These are phyloP conservation scores for Syzygium aqueum DNA, from an alignment of 345 rosid species.

Conservation along the genomic window DNA sequence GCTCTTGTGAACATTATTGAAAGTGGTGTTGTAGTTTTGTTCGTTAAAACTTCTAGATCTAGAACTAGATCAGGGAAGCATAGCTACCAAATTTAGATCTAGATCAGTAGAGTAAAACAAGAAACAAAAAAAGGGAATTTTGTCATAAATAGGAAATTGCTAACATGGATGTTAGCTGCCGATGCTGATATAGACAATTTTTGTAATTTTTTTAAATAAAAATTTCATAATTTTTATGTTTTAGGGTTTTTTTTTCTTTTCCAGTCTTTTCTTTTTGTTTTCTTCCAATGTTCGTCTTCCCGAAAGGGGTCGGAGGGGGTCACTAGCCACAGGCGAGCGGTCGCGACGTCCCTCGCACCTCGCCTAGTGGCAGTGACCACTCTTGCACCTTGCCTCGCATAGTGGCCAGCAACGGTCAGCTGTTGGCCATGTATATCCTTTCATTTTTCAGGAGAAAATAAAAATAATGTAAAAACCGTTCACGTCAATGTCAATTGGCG, in stretches of 20 bases:
- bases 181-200: not conserved
- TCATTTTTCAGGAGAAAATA: not conserved
- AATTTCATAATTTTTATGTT: too few relatives aligned
- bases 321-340: not conserved
- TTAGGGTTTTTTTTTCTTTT: not conserved
- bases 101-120: not conserved
- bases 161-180: not conserved
- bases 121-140: not conserved
- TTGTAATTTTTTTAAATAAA: not conserved
- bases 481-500: fast-evolving
- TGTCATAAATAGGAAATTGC: not conserved
- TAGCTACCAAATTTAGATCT: not conserved
- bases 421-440: not conserved
- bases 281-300: not conserved
- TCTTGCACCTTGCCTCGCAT: not conserved
- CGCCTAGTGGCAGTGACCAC: fast-evolving
- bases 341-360: too few relatives aligned
- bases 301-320: fast-evolving
- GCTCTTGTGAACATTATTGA: too few relatives aligned
- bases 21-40: too few relatives aligned
- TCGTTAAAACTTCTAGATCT: not conserved
- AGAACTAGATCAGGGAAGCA: not conserved
- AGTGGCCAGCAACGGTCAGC: not conserved
- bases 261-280: fast-evolving
- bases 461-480: not conserved